Conservation (phyloP, 2,329 filamentous ascomycete species). For the Trichophyton simii region DNA sequence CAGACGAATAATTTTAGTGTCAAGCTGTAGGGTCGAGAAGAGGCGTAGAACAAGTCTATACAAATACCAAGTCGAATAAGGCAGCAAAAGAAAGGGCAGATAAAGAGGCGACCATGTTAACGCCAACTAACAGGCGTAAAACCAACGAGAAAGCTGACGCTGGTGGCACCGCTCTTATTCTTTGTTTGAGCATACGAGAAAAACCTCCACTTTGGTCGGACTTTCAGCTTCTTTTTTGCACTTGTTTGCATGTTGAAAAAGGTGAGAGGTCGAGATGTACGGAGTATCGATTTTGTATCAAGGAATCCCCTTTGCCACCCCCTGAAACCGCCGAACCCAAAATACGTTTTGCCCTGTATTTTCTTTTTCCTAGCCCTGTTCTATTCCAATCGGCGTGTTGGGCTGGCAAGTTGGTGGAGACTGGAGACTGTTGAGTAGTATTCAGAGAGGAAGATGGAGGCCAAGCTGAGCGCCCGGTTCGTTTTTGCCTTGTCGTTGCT, state of each 20-base stretch:
- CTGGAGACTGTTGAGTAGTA: too few relatives aligned
- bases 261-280: neutral
- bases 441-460: too few relatives aligned
- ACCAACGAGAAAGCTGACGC: too few relatives aligned
- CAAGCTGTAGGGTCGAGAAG: neutral
- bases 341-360: neutral
- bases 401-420: too few relatives aligned
- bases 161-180: neutral
- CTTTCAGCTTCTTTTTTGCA: neutral
- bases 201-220: neutral
- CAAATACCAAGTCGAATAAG: neutral
- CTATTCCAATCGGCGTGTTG: too few relatives aligned
- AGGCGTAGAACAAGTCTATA: neutral
- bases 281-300: neutral
- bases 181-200: slow-evolving; percentile 3
- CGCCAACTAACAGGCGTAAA: neutral
- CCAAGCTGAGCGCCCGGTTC: too few relatives aligned
- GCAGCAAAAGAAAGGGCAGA: neutral
- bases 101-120: neutral
- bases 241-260: neutral
- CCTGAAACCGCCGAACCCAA: slow-evolving; percentile 1
- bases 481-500: too few relatives aligned
- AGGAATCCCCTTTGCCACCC: slow-evolving; percentile 1
- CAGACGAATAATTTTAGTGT: neutral
- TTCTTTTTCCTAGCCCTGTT: neutral